phyloP scores from a whole-genome alignment of 768 basidiomycete species.

The Tephrocybe rancida region DNA sequence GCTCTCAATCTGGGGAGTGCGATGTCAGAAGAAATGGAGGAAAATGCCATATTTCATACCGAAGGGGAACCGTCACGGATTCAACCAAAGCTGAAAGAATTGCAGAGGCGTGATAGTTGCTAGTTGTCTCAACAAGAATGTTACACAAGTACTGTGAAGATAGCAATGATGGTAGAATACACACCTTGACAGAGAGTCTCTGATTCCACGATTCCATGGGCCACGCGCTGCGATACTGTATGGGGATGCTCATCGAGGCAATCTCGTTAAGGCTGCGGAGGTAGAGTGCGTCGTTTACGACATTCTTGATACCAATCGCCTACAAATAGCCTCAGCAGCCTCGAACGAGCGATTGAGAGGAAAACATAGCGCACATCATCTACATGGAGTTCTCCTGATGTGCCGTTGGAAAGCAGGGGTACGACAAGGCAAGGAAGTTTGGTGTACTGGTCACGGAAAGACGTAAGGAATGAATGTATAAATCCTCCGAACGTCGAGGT shows the following conservation, averaged over 20 bases:
- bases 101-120: conserved; percentile 55
- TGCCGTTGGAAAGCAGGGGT: conserved; percentile 53
- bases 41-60: conserved; percentile 37
- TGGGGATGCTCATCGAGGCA: conserved; percentile 52
- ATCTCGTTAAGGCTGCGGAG: conserved; percentile 52
- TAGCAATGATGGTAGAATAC: conserved; percentile 4
- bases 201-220: conserved; percentile 28
- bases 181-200: conserved; percentile 24
- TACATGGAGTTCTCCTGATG: conserved; percentile 31
- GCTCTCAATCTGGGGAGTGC: conserved; percentile 27
- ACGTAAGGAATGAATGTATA: conserved; percentile 54
- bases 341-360: conserved; percentile 7
- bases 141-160: neutral
- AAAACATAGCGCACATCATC: conserved; percentile 44
- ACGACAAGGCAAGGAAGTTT: conserved; percentile 64
- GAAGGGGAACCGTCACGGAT: conserved; percentile 57
- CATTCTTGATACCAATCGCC: conserved; percentile 38
- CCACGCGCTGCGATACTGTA: conserved; percentile 50
- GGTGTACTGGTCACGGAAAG: conserved; percentile 67
- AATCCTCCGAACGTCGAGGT: conserved; percentile 68
- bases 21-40: neutral
- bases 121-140: conserved; percentile 25
- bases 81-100: conserved; percentile 62
- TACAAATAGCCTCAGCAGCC: conserved; percentile 24
- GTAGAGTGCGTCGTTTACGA: conserved; percentile 67